Conservation (phyloP, 257 asterid genomes). For the Nicotiana knightiana region DNA sequence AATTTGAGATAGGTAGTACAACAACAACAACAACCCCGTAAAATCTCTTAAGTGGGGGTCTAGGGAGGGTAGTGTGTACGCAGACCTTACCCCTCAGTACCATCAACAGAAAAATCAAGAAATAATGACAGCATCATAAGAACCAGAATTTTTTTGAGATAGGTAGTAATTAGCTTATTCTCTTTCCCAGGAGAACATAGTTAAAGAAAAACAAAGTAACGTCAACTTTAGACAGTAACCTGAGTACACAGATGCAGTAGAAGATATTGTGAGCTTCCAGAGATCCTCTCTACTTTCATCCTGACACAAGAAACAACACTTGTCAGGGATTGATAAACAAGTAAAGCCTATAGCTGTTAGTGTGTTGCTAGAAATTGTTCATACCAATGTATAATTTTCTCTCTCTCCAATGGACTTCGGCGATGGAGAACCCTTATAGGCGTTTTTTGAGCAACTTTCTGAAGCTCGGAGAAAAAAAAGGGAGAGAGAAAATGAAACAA, state of each 20-base stretch:
- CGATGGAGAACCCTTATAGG: constrained; percentile 97
- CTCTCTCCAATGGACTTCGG: constrained; percentile 90
- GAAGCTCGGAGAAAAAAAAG: constrained; percentile 20
- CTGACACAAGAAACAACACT: constrained; percentile 37
- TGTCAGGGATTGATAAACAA: constrained; percentile 4
- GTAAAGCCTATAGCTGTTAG: not conserved
- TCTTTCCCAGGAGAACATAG: not conserved
- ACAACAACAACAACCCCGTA: too few species aligned
- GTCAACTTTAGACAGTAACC: constrained; percentile 30
- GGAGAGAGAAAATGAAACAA: not conserved
- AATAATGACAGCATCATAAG: too few species aligned
- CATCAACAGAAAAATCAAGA: too few species aligned
- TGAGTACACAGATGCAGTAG: constrained; percentile 87
- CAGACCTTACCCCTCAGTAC: too few species aligned
- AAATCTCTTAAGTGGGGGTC: too few species aligned
- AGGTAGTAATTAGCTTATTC: not conserved
- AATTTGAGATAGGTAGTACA: not conserved
- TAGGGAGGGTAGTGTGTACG: too few species aligned
- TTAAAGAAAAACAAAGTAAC: not conserved
- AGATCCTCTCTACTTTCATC: constrained; percentile 69
- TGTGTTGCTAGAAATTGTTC: constrained; percentile 7
- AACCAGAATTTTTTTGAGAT: not conserved
- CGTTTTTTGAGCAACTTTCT: constrained; percentile 86
- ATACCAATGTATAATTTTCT: constrained; percentile 77
- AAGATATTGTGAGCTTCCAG: constrained; percentile 68